phyloP scores from a whole-genome alignment of 306 rosid genomes.

The Cicer cuneatum region DNA sequence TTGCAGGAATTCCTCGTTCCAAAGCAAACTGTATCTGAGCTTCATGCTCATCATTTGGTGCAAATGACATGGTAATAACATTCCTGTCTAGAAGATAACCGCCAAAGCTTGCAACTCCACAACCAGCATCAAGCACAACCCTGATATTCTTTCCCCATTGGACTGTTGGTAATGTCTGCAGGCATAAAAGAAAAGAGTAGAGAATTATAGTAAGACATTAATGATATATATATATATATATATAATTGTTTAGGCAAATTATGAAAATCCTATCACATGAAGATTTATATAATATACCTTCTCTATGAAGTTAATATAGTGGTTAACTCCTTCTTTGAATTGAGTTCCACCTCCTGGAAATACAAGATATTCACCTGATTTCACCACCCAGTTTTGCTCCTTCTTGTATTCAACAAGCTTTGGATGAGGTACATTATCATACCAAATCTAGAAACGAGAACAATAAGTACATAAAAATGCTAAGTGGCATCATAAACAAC shows the following conservation, averaged over 20 bases:
- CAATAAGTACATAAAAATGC: constrained; percentile 16
- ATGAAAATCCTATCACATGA: constrained; percentile 15
- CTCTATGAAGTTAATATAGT: constrained; percentile 63
- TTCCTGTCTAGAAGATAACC: constrained; percentile 80
- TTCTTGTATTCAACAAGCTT: constrained; percentile 97
- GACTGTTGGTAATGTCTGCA: constrained; percentile 62
- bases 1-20: constrained; percentile 98
- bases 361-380: constrained; percentile 71
- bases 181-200: constrained; percentile 20
- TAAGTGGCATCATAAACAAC: not conserved
- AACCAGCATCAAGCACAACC: constrained; percentile 92
- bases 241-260: no score
- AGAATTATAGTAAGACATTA: no score
- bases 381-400: constrained; percentile 90
- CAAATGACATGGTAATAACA: constrained; percentile 92
- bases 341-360: constrained; percentile 99
- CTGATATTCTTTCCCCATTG: constrained; percentile 83
- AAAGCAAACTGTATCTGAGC: constrained; percentile 99
- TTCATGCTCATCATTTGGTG: constrained; percentile 98
- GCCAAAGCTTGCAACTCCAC: constrained; percentile 99
- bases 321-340: constrained; percentile 89
- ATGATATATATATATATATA: no score
- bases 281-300: constrained; percentile 54
- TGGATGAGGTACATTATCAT: constrained; percentile 83
- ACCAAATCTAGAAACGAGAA: constrained; percentile 72